Evolutionary conservation across 768 basidiomycete genomes (phyloP).

Genomic region (Suillus ampliporus): DNA sequence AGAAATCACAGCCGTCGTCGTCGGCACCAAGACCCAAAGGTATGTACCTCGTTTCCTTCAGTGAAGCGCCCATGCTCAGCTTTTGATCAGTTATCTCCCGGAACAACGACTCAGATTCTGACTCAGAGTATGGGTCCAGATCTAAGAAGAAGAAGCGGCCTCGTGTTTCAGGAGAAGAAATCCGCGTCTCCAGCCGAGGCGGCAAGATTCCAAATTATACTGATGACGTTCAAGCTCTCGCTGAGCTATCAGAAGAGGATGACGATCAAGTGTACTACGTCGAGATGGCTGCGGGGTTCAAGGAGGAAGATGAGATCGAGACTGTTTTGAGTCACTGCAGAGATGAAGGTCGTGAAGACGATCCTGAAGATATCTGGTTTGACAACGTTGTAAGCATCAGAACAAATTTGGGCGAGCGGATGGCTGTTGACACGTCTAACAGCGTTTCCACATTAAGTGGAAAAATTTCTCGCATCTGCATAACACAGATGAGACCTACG

Average conservation of each 20-base stretch:
- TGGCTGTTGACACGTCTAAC: slow-evolving; percentile 21
- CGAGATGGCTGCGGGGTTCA: slow-evolving; percentile 55
- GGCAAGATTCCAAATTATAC: slow-evolving; percentile 84
- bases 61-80: background rate
- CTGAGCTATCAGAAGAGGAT: slow-evolving; percentile 67
- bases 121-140: slow-evolving; percentile 86
- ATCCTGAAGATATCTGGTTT: slow-evolving; percentile 83
- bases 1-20: slow-evolving; percentile 45
- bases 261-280: slow-evolving; percentile 58
- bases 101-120: slow-evolving; percentile 64
- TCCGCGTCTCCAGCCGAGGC: slow-evolving; percentile 78
- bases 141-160: slow-evolving; percentile 86
- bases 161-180: slow-evolving; percentile 63
- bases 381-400: slow-evolving; percentile 74
- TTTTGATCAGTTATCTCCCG: slow-evolving; percentile 5
- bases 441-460: slow-evolving; percentile 99
- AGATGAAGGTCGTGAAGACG: slow-evolving; percentile 79
- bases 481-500: slow-evolving; percentile 98
- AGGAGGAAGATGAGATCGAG: slow-evolving; percentile 90
- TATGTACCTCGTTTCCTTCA: slow-evolving; percentile 31
- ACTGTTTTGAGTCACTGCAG: slow-evolving; percentile 86
- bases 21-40: slow-evolving; percentile 62
- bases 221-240: slow-evolving; percentile 78
- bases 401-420: background rate
- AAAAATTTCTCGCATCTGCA: slow-evolving; percentile 97